These are phyloP conservation scores for Sphagnum fallax DNA, from an alignment of 228 moss, liverwort and hornwort genomes.

Conservation along the genomic window DNA sequence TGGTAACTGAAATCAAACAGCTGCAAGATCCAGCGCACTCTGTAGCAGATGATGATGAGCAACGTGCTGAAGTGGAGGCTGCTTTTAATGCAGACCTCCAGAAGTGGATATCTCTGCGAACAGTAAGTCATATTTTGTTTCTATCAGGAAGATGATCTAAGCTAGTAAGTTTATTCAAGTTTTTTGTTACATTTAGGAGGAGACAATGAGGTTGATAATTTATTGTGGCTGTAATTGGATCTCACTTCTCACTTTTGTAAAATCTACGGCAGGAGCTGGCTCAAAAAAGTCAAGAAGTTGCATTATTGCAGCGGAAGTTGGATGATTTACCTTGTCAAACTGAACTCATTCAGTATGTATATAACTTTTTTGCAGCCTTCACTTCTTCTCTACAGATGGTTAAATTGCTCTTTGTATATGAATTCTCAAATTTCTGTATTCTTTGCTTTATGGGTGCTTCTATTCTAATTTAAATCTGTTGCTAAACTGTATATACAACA, in stretches of 20 bases:
- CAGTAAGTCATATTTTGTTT: conserved; percentile 25
- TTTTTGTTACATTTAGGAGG: too few species aligned
- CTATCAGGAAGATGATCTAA: neutral
- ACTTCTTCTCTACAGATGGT: too few species aligned
- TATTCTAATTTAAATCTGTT: too few species aligned
- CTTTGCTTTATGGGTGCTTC: too few species aligned
- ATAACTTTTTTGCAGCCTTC: too few species aligned
- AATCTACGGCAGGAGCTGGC: conserved; percentile 63
- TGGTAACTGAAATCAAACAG: conserved; percentile 61
- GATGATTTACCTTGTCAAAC: conserved; percentile 90
- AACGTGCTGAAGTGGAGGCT: conserved; percentile 47
- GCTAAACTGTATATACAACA: too few species aligned
- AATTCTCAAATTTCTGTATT: too few species aligned
- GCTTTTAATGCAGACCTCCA: conserved; percentile 56
- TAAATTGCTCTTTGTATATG: too few species aligned
- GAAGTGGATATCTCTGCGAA: conserved; percentile 58
- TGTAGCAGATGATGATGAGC: conserved; percentile 52
- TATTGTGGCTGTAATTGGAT: too few species aligned
- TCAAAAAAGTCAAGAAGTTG: conserved; percentile 60
- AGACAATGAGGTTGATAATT: too few species aligned
- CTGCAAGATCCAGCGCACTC: conserved; percentile 49
- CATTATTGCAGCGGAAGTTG: conserved; percentile 63
- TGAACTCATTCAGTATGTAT: conserved; percentile 91
- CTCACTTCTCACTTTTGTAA: too few species aligned
- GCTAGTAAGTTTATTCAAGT: conserved; percentile 4